Conservation (phyloP, 1,284 basidiomycete species). For the Ceratobasidium sp. region DNA sequence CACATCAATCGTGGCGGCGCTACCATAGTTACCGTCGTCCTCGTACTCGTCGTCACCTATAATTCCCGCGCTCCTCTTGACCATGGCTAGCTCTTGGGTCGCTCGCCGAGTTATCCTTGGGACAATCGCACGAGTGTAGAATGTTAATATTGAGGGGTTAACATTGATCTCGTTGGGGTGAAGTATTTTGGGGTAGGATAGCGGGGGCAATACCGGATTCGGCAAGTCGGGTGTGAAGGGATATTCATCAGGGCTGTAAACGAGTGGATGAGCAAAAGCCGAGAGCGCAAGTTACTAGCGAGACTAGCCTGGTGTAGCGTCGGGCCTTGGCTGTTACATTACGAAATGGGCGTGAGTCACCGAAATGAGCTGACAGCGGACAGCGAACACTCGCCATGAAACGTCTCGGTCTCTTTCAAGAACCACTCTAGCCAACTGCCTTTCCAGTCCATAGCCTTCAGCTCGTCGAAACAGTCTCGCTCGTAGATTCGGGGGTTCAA, state of each 20-base stretch:
- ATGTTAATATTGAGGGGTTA: slow-evolving; percentile 88
- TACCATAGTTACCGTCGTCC: slow-evolving; percentile 98
- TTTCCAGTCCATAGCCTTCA: slow-evolving; percentile 76
- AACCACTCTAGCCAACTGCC: slow-evolving; percentile 98
- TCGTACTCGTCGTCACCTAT: slow-evolving; percentile 74
- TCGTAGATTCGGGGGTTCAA: slow-evolving; percentile 94
- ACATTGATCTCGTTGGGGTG: slow-evolving; percentile 88
- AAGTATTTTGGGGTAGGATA: slow-evolving; percentile 83
- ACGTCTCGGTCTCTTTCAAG: slow-evolving; percentile 91
- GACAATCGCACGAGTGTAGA: slow-evolving; percentile 86
- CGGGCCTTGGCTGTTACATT: slow-evolving; percentile 83
- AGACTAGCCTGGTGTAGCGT: slow-evolving; percentile 84
- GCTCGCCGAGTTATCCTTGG: slow-evolving; percentile 84
- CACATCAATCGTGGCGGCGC: slow-evolving; percentile 92
- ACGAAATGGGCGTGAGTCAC: not conserved
- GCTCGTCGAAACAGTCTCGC: slow-evolving; percentile 81
- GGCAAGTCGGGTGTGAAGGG: slow-evolving; percentile 92
- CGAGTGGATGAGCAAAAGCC: slow-evolving; percentile 24
- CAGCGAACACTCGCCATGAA: slow-evolving; percentile 81
- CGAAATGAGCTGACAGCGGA: slow-evolving; percentile 32
- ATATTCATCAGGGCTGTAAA: slow-evolving; percentile 91
- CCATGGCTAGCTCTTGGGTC: slow-evolving; percentile 70
- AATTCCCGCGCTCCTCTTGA: slow-evolving; percentile 76
- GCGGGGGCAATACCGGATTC: slow-evolving; percentile 81
- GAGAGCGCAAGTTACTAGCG: not conserved